phyloP scores from a whole-genome alignment of 768 basidiomycete species.

The Steccherinum ochraceum region DNA sequence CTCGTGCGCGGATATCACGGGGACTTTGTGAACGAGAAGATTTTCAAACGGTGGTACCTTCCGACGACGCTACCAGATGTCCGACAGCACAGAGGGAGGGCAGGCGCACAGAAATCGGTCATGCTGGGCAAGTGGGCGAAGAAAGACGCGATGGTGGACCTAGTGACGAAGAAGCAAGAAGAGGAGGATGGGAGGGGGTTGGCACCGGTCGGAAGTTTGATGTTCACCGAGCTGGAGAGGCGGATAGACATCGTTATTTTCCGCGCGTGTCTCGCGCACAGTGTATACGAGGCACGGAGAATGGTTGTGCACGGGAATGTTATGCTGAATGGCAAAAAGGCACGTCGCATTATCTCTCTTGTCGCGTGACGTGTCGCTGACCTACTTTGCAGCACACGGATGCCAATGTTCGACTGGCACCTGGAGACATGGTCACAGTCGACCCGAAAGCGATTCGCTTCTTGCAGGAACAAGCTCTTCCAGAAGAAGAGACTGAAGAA shows the following conservation, averaged over 20 bases:
- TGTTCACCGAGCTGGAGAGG: conserved; percentile 93
- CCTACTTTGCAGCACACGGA: conserved; percentile 60
- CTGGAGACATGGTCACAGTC: conserved; percentile 92
- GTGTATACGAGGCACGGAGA: conserved; percentile 84
- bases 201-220: conserved; percentile 91
- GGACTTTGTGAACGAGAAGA: conserved; percentile 86
- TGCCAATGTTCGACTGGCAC: conserved; percentile 82
- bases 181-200: conserved; percentile 51
- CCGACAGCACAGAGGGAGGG: conserved; percentile 47
- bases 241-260: conserved; percentile 91
- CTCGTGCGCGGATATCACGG: conserved; percentile 93
- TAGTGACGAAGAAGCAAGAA: conserved; percentile 28
- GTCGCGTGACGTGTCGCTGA: background rate
- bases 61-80: conserved; percentile 83
- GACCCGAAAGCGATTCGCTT: conserved; percentile 77
- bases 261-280: conserved; percentile 79
- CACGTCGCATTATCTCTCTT: conserved; percentile 28
- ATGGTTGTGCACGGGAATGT: conserved; percentile 86
- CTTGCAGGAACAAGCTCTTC: conserved; percentile 29
- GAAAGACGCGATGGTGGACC: conserved; percentile 21
- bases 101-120: conserved; percentile 34
- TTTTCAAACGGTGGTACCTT: conserved; percentile 94
- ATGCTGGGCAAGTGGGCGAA: conserved; percentile 53
- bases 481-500: conserved; percentile 10
- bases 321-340: conserved; percentile 84